Percentiles rank a stretch among this genome's conserved stretches.
Conservation (phyloP, 257 asterid genomes). For the Nemophila menziesii region DNA sequence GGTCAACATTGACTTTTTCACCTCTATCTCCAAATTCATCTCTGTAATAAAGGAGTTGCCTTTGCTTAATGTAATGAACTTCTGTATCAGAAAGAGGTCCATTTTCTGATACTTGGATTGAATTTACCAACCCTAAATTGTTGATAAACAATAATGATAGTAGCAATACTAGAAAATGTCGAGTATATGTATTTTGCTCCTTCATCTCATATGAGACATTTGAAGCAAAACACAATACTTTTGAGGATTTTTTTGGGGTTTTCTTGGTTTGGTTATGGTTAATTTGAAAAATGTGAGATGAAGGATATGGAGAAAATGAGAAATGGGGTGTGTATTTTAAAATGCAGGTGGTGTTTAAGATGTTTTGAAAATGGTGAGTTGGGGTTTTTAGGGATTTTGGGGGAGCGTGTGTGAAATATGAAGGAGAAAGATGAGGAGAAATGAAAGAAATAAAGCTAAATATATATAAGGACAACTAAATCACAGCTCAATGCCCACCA, state of each 20-base stretch:
- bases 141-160: constrained; percentile 11
- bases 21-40: constrained; percentile 75
- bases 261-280: neutral
- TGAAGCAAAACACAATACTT: constrained; percentile 14
- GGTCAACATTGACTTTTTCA: constrained; percentile 57
- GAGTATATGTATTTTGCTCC: constrained; percentile 24
- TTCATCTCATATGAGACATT: constrained; percentile 85
- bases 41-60: constrained; percentile 66
- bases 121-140: constrained; percentile 9
- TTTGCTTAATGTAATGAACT: constrained; percentile 35
- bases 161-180: constrained; percentile 12
- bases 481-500: constrained; percentile 90
- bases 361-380: neutral
- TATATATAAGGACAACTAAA: constrained; percentile 52
- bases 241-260: neutral
- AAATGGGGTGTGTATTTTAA: constrained; percentile 11
- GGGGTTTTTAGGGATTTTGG: constrained; percentile 22
- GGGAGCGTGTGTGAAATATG: constrained; percentile 16
- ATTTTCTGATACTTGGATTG: constrained; percentile 18
- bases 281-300: constrained; percentile 9
- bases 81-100: constrained; percentile 52
- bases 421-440: constrained; percentile 9
- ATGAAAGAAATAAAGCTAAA: constrained; percentile 8
- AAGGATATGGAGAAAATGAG: constrained; percentile 1
- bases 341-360: constrained; percentile 19